These are phyloP conservation scores for Atkinsonella texensis DNA, from an alignment of 2,329 filamentous ascomycete genomes.

Conservation along the genomic window DNA sequence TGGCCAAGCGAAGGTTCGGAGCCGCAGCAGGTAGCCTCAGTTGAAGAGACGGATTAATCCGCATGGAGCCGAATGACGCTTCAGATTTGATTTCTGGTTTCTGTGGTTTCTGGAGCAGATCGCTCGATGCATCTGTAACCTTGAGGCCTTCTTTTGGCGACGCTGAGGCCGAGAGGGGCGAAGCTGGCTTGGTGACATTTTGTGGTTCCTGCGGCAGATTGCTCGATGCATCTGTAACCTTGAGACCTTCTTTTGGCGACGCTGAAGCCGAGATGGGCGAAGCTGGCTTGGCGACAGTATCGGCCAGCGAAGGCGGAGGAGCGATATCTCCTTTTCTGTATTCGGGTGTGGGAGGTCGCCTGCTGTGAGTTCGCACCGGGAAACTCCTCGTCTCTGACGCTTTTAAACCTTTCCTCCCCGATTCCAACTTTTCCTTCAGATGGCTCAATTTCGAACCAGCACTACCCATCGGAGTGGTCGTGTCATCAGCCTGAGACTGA, in stretches of 20 bases:
- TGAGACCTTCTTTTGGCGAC: constrained; percentile 14
- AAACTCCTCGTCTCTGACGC: constrained; percentile 1
- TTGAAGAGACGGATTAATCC: constrained; percentile 12
- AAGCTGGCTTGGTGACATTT: no score
- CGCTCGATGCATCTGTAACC: background rate
- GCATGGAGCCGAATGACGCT: background rate
- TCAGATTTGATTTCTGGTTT: background rate
- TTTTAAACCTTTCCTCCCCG: constrained; percentile 1
- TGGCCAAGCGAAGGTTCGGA: constrained; percentile 13
- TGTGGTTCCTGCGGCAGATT: background rate
- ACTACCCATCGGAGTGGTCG: constrained; percentile 19
- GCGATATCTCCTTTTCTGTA: constrained; percentile 32
- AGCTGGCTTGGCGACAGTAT: constrained; percentile 28
- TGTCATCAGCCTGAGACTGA: constrained; percentile 6
- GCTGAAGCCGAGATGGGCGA: constrained; percentile 35
- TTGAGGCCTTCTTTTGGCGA: constrained; percentile 15
- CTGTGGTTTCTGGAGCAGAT: background rate
- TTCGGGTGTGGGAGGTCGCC: constrained; percentile 36
- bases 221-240: background rate
- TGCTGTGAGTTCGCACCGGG: constrained; percentile 9
- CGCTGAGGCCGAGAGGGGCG: constrained; percentile 25
- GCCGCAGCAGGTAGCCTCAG: constrained; percentile 15
- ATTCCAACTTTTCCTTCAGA: constrained; percentile 15
- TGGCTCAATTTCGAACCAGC: constrained; percentile 20
- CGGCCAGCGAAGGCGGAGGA: constrained; percentile 18